These are phyloP conservation scores for Tulasnella sp. DNA, from an alignment of 768 basidiomycete genomes.

Conservation along the genomic window DNA sequence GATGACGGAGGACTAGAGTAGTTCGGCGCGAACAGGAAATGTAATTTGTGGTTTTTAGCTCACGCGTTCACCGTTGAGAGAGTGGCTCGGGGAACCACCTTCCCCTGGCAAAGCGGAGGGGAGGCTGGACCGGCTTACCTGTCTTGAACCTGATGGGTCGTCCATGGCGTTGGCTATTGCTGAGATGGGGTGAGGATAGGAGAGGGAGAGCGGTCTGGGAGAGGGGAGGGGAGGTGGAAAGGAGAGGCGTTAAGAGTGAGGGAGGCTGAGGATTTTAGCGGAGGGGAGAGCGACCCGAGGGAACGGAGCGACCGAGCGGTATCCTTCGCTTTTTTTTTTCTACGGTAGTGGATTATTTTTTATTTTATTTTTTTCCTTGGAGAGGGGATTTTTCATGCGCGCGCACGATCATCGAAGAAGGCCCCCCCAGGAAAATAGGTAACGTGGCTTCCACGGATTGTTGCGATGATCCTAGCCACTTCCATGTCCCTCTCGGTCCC, in stretches of 20 bases:
- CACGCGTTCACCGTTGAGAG: too few relatives aligned
- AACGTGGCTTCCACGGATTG: slow-evolving; percentile 18
- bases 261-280: slow-evolving; percentile 10
- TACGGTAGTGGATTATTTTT: too few relatives aligned
- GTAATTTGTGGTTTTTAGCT: neutral
- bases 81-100: neutral
- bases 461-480: neutral
- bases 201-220: neutral
- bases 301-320: neutral
- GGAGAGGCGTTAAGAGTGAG: slow-evolving; percentile 12
- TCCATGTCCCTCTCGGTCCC: slow-evolving; percentile 12
- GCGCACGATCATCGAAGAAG: slow-evolving; percentile 5
- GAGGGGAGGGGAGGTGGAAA: slow-evolving; percentile 18
- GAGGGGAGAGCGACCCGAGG: slow-evolving; percentile 2
- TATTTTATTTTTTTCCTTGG: neutral
- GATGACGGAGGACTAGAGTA: neutral
- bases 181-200: slow-evolving; percentile 5
- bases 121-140: neutral
- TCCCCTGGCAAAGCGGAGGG: neutral
- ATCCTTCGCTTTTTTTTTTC: neutral
- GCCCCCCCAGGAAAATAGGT: neutral
- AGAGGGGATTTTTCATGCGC: neutral
- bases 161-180: neutral
- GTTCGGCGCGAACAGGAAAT: too few relatives aligned
- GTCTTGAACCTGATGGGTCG: neutral